Percentiles rank a stretch among this genome's conserved stretches.
These are phyloP conservation scores for Boletus fagicola DNA, from an alignment of 768 basidiomycete species.

Conservation along the genomic window DNA sequence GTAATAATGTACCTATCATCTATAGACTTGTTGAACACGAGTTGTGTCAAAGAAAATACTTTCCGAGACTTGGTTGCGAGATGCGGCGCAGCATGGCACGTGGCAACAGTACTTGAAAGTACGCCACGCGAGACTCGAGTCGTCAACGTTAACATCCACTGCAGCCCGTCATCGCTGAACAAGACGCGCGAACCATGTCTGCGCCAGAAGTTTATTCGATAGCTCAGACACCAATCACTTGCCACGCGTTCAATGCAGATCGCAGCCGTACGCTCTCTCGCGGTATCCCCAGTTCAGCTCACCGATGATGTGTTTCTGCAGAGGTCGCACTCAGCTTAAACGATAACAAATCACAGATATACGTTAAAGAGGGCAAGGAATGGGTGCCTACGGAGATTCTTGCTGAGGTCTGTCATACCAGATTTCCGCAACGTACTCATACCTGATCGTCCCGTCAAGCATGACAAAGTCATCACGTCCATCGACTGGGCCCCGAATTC, in stretches of 20 bases:
- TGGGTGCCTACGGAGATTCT: conserved; percentile 77
- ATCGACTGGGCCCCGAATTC: conserved; percentile 98
- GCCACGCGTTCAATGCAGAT: conserved; percentile 89
- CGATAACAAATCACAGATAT: conserved; percentile 84
- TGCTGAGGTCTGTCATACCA: conserved; percentile 60
- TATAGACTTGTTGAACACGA: too few relatives aligned
- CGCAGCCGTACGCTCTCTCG: conserved; percentile 63
- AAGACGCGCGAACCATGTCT: conserved; percentile 45
- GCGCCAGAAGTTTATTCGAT: conserved; percentile 75
- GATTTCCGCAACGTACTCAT: background rate
- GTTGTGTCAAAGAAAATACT: background rate
- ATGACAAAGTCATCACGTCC: conserved; percentile 96
- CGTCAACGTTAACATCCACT: background rate
- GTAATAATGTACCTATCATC: background rate
- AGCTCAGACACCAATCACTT: conserved; percentile 81
- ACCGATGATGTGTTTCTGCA: conserved; percentile 33
- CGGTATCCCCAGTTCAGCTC: background rate
- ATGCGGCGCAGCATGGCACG: conserved; percentile 13
- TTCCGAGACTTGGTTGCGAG: background rate
- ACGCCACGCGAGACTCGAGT: background rate
- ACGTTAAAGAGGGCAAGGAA: conserved; percentile 58
- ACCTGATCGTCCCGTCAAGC: conserved; percentile 47
- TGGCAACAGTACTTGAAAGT: background rate
- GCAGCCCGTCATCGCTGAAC: background rate
- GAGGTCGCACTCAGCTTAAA: conserved; percentile 92